A percentile compares a stretch with the other conserved stretches of the same genome.
Evolutionary conservation across 2,329 filamentous ascomycete species (phyloP).

Genomic region (Fusarium nurragi): DNA sequence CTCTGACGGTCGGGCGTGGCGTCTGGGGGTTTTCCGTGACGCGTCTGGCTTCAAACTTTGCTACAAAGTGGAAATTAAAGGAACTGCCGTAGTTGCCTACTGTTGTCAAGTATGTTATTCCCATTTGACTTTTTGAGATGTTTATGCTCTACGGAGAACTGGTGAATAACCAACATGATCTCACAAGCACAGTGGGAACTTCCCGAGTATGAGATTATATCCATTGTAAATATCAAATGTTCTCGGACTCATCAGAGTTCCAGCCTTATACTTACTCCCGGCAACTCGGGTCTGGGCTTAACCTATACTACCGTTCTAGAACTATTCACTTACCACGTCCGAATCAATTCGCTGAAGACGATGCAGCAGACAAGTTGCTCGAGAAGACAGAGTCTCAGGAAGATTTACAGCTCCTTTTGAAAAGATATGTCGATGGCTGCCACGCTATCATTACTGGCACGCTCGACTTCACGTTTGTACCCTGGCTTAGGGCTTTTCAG

Average conservation of each 20-base stretch:
- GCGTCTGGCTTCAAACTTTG: conserved; percentile 1
- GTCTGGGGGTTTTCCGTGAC: conserved; percentile 17
- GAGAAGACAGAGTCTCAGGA: conserved; percentile 13
- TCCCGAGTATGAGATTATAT: neutral
- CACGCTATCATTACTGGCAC: conserved; percentile 46
- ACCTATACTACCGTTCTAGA: conserved; percentile 9
- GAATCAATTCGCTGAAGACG: conserved; percentile 14
- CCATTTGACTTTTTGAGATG: neutral
- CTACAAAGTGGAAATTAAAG: conserved; percentile 7
- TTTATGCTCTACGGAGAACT: too few relatives aligned
- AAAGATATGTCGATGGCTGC: conserved; percentile 46
- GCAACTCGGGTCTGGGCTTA: neutral
- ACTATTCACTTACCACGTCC: neutral
- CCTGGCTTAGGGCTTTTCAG: too few relatives aligned
- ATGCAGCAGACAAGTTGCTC: conserved; percentile 28
- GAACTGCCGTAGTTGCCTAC: neutral
- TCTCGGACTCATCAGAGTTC: neutral
- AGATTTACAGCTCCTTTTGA: conserved; percentile 16
- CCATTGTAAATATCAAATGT: neutral
- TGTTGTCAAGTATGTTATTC: neutral
- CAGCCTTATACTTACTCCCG: neutral
- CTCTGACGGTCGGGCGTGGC: conserved; percentile 5
- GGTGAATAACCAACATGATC: neutral
- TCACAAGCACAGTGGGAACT: neutral
- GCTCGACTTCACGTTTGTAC: conserved; percentile 48